A percentile compares a stretch with the other conserved stretches of the same genome.
Evolutionary conservation across 768 basidiomycete genomes (phyloP).

Genomic region (Termitomyces sp.): DNA sequence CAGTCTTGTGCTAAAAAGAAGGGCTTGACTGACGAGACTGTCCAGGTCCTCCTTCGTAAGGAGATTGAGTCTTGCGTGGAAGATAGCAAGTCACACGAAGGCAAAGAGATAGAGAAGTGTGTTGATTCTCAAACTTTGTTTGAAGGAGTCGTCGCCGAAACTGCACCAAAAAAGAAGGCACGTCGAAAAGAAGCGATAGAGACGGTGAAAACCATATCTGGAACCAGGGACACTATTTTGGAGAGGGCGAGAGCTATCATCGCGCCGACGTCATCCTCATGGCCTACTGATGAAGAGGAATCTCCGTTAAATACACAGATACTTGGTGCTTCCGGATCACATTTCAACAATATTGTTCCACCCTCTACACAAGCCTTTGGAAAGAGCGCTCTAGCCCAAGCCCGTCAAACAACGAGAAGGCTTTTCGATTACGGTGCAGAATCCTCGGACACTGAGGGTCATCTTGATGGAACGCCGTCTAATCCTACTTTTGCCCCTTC

Average conservation of each 20-base stretch:
- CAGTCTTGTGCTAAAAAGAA: constrained; percentile 62
- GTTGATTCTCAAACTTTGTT: constrained; percentile 36
- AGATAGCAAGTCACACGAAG: constrained; percentile 11
- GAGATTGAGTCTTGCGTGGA: constrained; percentile 28
- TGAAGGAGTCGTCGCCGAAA: constrained; percentile 45
- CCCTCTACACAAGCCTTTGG: constrained; percentile 35
- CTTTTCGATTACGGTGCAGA: constrained; percentile 7
- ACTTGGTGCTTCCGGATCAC: background rate
- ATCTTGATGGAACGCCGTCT: constrained; percentile 10
- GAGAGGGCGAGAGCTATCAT: constrained; percentile 31
- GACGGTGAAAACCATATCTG: constrained; percentile 39
- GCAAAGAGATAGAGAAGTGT: constrained; percentile 19
- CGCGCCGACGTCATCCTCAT: constrained; percentile 9
- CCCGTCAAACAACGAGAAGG: constrained; percentile 9
- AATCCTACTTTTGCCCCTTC: constrained; percentile 28
- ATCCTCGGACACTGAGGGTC: background rate
- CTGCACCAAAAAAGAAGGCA: constrained; percentile 38
- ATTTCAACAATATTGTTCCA: background rate
- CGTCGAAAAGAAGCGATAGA: constrained; percentile 30
- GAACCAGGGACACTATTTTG: constrained; percentile 40
- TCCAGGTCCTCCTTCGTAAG: constrained; percentile 44
- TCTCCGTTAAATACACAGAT: constrained; percentile 13
- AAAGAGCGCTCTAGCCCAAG: constrained; percentile 28
- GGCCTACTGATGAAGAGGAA: constrained; percentile 3
- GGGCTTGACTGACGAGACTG: constrained; percentile 45